phyloP scores from a whole-genome alignment of 495 filamentous ascomycete genomes.

The Aspergillus panamensis region DNA sequence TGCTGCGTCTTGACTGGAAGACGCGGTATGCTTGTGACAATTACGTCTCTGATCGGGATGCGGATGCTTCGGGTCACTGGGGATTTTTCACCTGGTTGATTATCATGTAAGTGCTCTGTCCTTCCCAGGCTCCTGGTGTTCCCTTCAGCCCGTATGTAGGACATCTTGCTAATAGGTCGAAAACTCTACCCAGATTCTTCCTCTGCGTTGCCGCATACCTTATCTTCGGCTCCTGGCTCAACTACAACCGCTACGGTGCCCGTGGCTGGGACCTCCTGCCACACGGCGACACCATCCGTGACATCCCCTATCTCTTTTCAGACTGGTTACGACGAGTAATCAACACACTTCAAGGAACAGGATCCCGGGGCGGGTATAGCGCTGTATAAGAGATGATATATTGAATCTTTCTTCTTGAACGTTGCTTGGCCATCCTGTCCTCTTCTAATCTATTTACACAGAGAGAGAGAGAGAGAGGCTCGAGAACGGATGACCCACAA shows the following conservation, averaged over 20 bases:
- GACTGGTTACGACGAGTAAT: slow-evolving; percentile 77
- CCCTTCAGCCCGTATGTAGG: not conserved
- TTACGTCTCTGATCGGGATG: slow-evolving; percentile 44
- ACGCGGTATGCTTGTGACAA: slow-evolving; percentile 82
- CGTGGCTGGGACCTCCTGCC: slow-evolving; percentile 94
- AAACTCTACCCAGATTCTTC: slow-evolving; percentile 57
- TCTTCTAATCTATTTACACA: not conserved
- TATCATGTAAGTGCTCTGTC: slow-evolving; percentile 70
- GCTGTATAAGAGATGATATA: slow-evolving; percentile 59
- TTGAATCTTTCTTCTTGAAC: slow-evolving; percentile 9
- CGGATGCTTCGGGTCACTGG: slow-evolving; percentile 53
- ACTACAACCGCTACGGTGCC: slow-evolving; percentile 95
- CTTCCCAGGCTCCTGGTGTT: not conserved
- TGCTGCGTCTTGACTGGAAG: slow-evolving; percentile 73
- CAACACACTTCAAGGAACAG: slow-evolving; percentile 76
- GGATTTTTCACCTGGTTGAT: slow-evolving; percentile 98
- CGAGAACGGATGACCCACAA: not conserved
- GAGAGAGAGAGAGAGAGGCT: not conserved
- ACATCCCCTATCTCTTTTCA: slow-evolving; percentile 86
- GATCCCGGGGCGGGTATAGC: slow-evolving; percentile 85
- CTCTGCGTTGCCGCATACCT: slow-evolving; percentile 83
- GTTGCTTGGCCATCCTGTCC: not conserved
- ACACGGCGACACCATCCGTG: slow-evolving; percentile 86
- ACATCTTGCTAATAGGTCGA: not conserved
- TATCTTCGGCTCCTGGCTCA: slow-evolving; percentile 97